Base-by-base conservation (phyloP, 2,329 filamentous ascomycete species). In the Diaporthe vexans region DNA sequence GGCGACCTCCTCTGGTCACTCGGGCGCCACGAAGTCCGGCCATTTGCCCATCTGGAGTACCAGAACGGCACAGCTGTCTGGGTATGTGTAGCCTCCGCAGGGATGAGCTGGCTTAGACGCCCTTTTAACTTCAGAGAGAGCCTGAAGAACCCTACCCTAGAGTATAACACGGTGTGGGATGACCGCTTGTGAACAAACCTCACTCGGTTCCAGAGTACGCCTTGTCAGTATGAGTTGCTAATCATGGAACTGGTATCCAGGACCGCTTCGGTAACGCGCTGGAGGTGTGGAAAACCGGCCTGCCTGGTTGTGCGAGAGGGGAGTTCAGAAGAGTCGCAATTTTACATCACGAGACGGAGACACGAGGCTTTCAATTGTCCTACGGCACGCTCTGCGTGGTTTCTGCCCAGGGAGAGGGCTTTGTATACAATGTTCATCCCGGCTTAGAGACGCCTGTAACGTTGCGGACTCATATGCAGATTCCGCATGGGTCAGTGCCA, bases 31-130 rank as follows among this genome's bases (percentile, higher is more conserved):
- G 79, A 80, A 0, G 85, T 86, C 43, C 81, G 84, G 17, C 81
- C 83, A 6, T 86, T 83, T 72, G 86, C 85, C 1, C 86, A 87
- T 78, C 77, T 87, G 15, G 85, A 87, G 71, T 87, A 87, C 71
- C 81, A 86, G 73, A 82, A 86, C 77, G 85, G 85, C 15, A 84
- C 82, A 65, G 84, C 82, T 2, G 84, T 85, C 3, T 87, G 84
- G 78, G 61, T 65, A 21, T n/a, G 61, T 24, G 17, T 6, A 26
- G 9, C 15, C 11, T 19, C n/a, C 57, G 24, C 15, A 4, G 19
- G 24, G 24, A 54, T 29, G 17, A 8, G 24, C 52, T 40, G 2
- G 10, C 10, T 15, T 40, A 40, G 13, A 11, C 10, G 10, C 37
- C 37, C 37, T 4, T 40, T 15, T 40, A 11, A 40, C 10, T 11